Evolutionary conservation across 2,329 filamentous ascomycete genomes (phyloP).

Genomic region (Alternaria triticina): DNA sequence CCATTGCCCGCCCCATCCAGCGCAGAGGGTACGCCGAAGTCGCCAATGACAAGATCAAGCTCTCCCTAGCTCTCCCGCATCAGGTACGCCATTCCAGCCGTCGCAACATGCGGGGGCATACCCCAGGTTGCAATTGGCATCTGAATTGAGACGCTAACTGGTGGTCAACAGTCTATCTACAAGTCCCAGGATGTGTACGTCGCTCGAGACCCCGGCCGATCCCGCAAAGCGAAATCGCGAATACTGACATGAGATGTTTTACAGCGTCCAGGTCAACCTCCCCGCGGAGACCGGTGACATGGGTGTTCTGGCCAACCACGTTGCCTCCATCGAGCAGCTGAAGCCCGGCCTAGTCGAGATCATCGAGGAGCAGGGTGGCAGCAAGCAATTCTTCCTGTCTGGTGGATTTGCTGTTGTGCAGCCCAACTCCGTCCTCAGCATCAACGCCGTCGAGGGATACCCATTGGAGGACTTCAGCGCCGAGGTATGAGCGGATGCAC

Average conservation of each 20-base stretch:
- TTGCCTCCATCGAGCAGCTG: constrained; percentile 97
- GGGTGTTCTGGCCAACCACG: constrained; percentile 99
- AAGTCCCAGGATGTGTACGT: constrained; percentile 74
- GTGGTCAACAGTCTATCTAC: constrained; percentile 65
- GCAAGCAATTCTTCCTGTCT: constrained; percentile 98
- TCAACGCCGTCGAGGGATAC: constrained; percentile 97
- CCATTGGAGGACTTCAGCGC: constrained; percentile 94
- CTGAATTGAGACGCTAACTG: constrained; percentile 30
- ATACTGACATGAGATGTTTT: constrained; percentile 37
- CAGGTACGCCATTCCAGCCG: constrained; percentile 72
- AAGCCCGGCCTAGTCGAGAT: constrained; percentile 96
- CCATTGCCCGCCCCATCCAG: constrained; percentile 77
- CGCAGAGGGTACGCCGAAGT: constrained; percentile 82
- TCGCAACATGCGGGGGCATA: constrained; percentile 7
- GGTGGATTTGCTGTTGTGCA: constrained; percentile 97
- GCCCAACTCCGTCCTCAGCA: constrained; percentile 92
- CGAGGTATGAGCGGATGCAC: constrained; percentile 60
- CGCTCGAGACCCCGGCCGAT: constrained; percentile 36
- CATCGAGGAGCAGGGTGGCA: constrained; percentile 86
- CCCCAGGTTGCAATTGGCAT: background rate
- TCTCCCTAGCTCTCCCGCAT: constrained; percentile 96
- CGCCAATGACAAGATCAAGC: constrained; percentile 76
- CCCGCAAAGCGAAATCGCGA: constrained; percentile 25
- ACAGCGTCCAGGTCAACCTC: constrained; percentile 96
- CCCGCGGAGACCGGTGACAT: constrained; percentile 98